Evolutionary conservation across 306 rosid species (phyloP).

Genomic region (Quercus aquifolioides): DNA sequence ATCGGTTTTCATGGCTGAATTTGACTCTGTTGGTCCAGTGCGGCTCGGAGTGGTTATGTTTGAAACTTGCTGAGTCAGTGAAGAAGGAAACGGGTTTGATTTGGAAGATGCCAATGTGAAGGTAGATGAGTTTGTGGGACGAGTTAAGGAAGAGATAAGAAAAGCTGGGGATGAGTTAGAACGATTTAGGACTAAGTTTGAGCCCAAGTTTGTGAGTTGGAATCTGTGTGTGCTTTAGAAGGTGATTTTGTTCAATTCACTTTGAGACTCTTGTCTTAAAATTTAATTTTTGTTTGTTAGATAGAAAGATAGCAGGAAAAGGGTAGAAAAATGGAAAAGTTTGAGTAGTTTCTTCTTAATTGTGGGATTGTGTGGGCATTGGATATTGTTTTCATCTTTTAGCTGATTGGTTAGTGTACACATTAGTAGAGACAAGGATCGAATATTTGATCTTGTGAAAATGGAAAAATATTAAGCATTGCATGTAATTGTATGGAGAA

Average conservation of each 20-base stretch:
- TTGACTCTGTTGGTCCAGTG: slow-evolving; percentile 46
- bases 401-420: background rate
- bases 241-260: slow-evolving; percentile 25
- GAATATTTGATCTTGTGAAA: background rate
- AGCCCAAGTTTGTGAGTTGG: slow-evolving; percentile 66
- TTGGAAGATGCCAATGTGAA: slow-evolving; percentile 45
- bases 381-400: background rate
- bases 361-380: background rate
- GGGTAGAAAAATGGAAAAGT: background rate
- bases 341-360: background rate
- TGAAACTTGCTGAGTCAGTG: slow-evolving; percentile 49
- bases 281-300: slow-evolving; percentile 14
- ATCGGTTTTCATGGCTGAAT: slow-evolving; percentile 50
- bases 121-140: slow-evolving; percentile 38
- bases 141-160: slow-evolving; percentile 34
- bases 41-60: slow-evolving; percentile 68
- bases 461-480: background rate
- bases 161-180: slow-evolving; percentile 40
- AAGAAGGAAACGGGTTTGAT: slow-evolving; percentile 78
- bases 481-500: background rate
- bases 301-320: background rate
- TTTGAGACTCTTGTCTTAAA: background rate
- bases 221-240: slow-evolving; percentile 38
- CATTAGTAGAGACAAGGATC: background rate
- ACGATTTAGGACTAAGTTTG: slow-evolving; percentile 40